Conservation (phyloP, 139 green algal species). For the Microglena sp. region DNA sequence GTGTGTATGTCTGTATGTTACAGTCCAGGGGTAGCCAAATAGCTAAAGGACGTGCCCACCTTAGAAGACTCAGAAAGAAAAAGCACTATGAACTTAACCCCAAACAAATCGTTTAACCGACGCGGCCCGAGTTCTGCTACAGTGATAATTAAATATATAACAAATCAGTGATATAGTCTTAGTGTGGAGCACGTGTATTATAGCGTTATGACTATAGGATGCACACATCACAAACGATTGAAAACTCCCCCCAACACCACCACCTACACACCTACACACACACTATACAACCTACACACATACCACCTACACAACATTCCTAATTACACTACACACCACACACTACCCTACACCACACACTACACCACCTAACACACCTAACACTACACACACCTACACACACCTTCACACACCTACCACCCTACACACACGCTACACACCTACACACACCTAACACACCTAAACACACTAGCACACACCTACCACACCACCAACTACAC, state of each 20-base stretch:
- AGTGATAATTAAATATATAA: too few species aligned
- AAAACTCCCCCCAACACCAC: background rate
- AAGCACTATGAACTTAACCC: too few species aligned
- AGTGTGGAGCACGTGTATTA: too few species aligned
- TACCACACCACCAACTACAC: slow-evolving; percentile 3
- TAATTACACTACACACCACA: background rate
- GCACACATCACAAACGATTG: too few species aligned
- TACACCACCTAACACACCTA: background rate
- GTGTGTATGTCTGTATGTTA: too few species aligned
- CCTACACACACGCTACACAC: background rate
- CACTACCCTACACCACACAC: background rate
- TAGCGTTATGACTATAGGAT: too few species aligned
- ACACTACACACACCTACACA: background rate
- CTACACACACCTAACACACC: slow-evolving; percentile 1
- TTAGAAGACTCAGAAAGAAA: too few species aligned
- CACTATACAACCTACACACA: background rate
- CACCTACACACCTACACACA: slow-evolving; percentile 3
- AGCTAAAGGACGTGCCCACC: too few species aligned
- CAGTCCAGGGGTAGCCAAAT: too few species aligned
- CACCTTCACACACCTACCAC: slow-evolving; percentile 5
- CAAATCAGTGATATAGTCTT: too few species aligned
- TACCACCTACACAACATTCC: background rate
- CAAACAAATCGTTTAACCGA: too few species aligned
- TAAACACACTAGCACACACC: background rate
- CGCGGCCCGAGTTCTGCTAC: too few species aligned